phyloP scores from a whole-genome alignment of 805 yeast genomes.

The Ogataea siamensis region DNA sequence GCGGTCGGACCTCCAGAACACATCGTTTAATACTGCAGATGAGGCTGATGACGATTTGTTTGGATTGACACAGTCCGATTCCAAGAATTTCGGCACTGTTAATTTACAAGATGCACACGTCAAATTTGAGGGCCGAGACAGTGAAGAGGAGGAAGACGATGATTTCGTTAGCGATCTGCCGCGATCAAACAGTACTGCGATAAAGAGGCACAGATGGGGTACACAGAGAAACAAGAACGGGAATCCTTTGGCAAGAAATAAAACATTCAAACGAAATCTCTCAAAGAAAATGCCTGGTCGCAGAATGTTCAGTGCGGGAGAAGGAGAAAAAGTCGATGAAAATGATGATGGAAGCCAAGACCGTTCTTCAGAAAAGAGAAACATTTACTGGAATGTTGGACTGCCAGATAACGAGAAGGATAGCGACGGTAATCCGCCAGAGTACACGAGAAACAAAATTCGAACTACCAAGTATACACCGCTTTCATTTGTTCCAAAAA shows the following conservation, averaged over 20 bases:
- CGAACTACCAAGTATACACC: slow-evolving; percentile 97
- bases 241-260: slow-evolving; percentile 57
- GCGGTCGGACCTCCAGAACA: slow-evolving; percentile 4
- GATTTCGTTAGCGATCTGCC: slow-evolving; percentile 28
- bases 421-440: slow-evolving; percentile 51
- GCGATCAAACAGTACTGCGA: slow-evolving; percentile 44
- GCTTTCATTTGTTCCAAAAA: slow-evolving; percentile 81
- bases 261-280: slow-evolving; percentile 41
- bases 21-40: slow-evolving; percentile 4
- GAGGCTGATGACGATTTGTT: slow-evolving; percentile 9
- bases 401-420: slow-evolving; percentile 59
- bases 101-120: slow-evolving; percentile 25
- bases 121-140: slow-evolving; percentile 15
- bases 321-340: slow-evolving; percentile 31
- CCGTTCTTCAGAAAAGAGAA: slow-evolving; percentile 37
- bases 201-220: slow-evolving; percentile 87
- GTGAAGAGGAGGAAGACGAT: slow-evolving; percentile 23
- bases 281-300: slow-evolving; percentile 22
- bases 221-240: slow-evolving; percentile 79
- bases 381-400: slow-evolving; percentile 56
- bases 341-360: slow-evolving; percentile 31
- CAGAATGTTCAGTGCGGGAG: slow-evolving; percentile 25
- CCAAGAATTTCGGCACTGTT: slow-evolving; percentile 15
- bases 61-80: slow-evolving; percentile 24
- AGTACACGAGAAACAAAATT: slow-evolving; percentile 86